Base-by-base conservation (phyloP, 1,139 yeast species). In the Saccharomyces hybrid region DNA sequence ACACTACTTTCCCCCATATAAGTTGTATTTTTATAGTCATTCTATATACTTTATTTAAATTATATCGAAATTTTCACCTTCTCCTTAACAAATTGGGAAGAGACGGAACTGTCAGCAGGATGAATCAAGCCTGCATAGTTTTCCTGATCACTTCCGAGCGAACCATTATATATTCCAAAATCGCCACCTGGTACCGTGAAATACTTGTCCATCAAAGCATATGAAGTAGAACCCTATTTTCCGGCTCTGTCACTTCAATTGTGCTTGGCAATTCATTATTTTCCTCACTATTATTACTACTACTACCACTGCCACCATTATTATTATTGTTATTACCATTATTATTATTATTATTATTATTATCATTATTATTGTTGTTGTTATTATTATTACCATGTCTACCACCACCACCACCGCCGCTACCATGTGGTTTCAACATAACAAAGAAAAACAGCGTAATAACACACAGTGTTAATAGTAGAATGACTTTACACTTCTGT, bases 401-500 rank as follows among this genome's bases (percentile, higher is more conserved):
- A 12, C 21, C 19, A 16, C 26, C 4, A 38, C 44, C 44, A 7
- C 44, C 44, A 9, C 44, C 19, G 26, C 44, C 44, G 11, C 53
- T 49, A 48, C 55, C 58, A 57, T 71, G 76, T 1, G 96, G 96
- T 63, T 82, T 84, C 52, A 88, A 77, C 61, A 90, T 72, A 12
- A 91, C 81, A 9, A 90, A 70, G 62, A 91, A 78, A 54, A 91
- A 75, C 54, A 90, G 73, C 3, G 88, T 86, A 55, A 89, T 74
- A 29, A 88, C 95, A 38, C 90, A 70, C 56, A 93, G 75, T 14
- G 82, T 73, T 58, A 93, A 72, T 50, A 93, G 76, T 52, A 93
- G 76, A 14, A 93, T 91, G 48, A 93, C 73, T 69, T 90, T 91
- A 72, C 98, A 93, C 69, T 91, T 93, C 55, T 93, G 90, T 1